phyloP scores from a whole-genome alignment of 768 basidiomycete genomes.

The Roridomyces roridus region DNA sequence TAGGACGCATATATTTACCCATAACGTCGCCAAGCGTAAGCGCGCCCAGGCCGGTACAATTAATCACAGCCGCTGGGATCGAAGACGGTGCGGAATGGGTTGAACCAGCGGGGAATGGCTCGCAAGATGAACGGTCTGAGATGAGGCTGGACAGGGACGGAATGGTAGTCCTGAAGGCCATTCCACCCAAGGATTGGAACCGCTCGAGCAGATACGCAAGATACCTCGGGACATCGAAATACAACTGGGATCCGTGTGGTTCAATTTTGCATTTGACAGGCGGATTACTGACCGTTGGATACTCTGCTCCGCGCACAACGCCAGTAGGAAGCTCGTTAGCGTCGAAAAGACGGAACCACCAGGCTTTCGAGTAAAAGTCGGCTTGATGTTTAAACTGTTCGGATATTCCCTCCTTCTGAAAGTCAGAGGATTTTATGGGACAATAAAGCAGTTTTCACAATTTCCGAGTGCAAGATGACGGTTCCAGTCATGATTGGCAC shows the following conservation, averaged over 20 bases:
- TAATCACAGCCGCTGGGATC: constrained; percentile 11
- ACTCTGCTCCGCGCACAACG: background rate
- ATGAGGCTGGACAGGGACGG: constrained; percentile 16
- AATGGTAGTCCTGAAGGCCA: constrained; percentile 11
- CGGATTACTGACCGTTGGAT: constrained; percentile 10
- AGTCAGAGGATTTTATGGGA: background rate
- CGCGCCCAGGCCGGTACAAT: constrained; percentile 43
- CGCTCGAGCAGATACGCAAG: constrained; percentile 16
- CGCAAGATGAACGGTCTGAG: constrained; percentile 3
- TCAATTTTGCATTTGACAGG: background rate
- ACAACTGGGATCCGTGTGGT: background rate
- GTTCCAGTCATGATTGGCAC: constrained; percentile 18
- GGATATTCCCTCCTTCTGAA: background rate
- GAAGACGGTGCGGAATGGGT: background rate
- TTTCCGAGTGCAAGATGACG: background rate
- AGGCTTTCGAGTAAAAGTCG: constrained; percentile 10
- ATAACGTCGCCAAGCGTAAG: constrained; percentile 62
- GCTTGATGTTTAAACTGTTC: background rate
- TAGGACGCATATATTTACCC: constrained; percentile 40
- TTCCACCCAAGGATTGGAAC: constrained; percentile 13
- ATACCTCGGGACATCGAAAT: constrained; percentile 19
- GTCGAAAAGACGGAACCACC: background rate
- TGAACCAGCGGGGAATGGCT: background rate
- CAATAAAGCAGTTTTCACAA: background rate
- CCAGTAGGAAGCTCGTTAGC: constrained; percentile 3